Conservation (phyloP, 805 yeast species). For the Suhomyces prunicola region DNA sequence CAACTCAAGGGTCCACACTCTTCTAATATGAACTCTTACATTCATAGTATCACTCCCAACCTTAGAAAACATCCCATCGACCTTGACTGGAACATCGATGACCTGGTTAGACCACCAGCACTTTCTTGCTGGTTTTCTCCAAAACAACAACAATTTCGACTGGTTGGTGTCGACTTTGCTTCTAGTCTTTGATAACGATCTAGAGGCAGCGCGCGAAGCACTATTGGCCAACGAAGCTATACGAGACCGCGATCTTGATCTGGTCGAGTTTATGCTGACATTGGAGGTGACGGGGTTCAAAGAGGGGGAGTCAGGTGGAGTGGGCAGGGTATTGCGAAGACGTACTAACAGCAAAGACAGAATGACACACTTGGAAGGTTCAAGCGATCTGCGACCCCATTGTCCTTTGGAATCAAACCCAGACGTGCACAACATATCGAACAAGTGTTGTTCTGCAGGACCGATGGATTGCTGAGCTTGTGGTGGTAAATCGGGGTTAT, state of each 20-base stretch:
- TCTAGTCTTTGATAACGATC: conserved; percentile 55
- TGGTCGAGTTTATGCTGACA: conserved; percentile 27
- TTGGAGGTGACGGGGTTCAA: conserved; percentile 40
- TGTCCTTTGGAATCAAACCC: conserved; percentile 65
- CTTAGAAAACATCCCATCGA: conserved; percentile 17
- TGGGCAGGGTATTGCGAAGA: conserved; percentile 35
- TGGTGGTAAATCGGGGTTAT: conserved; percentile 27
- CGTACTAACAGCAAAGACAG: conserved; percentile 76
- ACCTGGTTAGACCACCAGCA: conserved; percentile 93
- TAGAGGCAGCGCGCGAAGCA: conserved; percentile 53
- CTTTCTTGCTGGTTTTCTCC: conserved; percentile 98
- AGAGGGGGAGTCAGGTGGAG: conserved; percentile 43
- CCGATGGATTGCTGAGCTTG: conserved; percentile 53
- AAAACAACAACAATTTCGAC: conserved; percentile 75
- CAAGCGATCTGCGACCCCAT: conserved; percentile 92
- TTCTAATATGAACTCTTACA: conserved; percentile 77
- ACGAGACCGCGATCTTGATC: conserved; percentile 48
- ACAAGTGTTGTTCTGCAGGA: conserved; percentile 90
- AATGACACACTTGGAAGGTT: conserved; percentile 83
- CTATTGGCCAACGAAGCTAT: conserved; percentile 57
- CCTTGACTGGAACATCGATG: conserved; percentile 42
- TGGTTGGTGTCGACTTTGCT: conserved; percentile 38
- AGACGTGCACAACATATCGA: conserved; percentile 90
- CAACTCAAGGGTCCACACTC: conserved; percentile 96
- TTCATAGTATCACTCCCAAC: conserved; percentile 20